phyloP scores from a whole-genome alignment of 2,329 filamentous ascomycete species.

The Claviceps fusiformis region DNA sequence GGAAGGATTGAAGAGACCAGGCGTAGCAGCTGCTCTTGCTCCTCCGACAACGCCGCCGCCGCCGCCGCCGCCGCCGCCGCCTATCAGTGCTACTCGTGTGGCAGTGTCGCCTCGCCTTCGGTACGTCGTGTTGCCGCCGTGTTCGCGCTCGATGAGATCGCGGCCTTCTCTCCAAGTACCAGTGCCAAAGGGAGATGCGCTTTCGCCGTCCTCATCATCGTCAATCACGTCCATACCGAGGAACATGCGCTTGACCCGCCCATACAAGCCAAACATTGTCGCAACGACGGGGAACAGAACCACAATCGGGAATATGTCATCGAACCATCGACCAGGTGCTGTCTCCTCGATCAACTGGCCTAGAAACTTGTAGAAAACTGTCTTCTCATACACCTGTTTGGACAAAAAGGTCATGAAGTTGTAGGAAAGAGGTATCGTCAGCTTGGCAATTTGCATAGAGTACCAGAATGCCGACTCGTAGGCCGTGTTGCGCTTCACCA shows the following conservation, averaged over 20 bases:
- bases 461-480: slow-evolving; percentile 95
- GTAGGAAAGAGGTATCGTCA: slow-evolving; percentile 86
- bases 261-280: slow-evolving; percentile 81
- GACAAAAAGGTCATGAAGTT: slow-evolving; percentile 92
- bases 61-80: slow-evolving; percentile 9
- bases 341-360: slow-evolving; percentile 75
- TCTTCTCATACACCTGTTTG: slow-evolving; percentile 55
- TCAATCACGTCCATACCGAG: slow-evolving; percentile 64
- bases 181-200: slow-evolving; percentile 52
- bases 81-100: slow-evolving; percentile 17
- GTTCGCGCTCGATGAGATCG: slow-evolving; percentile 77
- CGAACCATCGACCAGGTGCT: slow-evolving; percentile 68
- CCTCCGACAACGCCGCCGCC: neutral
- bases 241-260: slow-evolving; percentile 64
- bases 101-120: slow-evolving; percentile 32
- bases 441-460: slow-evolving; percentile 76
- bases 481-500: slow-evolving; percentile 83
- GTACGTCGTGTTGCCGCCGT: slow-evolving; percentile 48
- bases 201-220: slow-evolving; percentile 46
- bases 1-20: slow-evolving; percentile 33
- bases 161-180: slow-evolving; percentile 86
- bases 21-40: slow-evolving; percentile 22
- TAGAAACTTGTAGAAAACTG: slow-evolving; percentile 77
- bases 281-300: slow-evolving; percentile 76
- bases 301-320: slow-evolving; percentile 77